Conservation (phyloP, 768 basidiomycete genomes). For the Leccinum ochraceum region DNA sequence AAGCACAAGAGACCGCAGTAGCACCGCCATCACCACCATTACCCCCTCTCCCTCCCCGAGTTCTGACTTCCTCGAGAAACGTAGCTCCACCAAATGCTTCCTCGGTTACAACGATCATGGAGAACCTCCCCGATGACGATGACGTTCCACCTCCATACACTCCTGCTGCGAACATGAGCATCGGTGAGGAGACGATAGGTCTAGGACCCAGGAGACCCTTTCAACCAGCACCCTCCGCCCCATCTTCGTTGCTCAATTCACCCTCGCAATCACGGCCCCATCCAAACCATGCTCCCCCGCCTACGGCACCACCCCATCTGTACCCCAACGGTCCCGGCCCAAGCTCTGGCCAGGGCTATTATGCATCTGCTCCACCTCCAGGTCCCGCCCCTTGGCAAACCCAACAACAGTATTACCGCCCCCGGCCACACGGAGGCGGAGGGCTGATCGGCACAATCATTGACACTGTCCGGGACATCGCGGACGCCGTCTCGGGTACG, state of each 20-base stretch:
- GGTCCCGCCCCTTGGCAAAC: slow-evolving; percentile 24
- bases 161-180: slow-evolving; percentile 52
- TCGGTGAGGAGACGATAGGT: slow-evolving; percentile 65
- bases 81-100: neutral
- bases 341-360: slow-evolving; percentile 5
- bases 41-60: slow-evolving; percentile 8
- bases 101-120: neutral
- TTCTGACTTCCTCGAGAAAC: neutral
- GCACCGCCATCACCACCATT: slow-evolving; percentile 3
- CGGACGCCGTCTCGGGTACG: slow-evolving; percentile 29
- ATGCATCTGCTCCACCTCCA: slow-evolving; percentile 8
- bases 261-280: neutral
- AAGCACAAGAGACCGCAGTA: no score
- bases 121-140: slow-evolving; percentile 38
- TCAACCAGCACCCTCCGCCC: slow-evolving; percentile 40
- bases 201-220: slow-evolving; percentile 65
- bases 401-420: slow-evolving; percentile 17
- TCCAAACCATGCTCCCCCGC: neutral
- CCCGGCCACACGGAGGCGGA: slow-evolving; percentile 19
- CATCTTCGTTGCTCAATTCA: slow-evolving; percentile 1
- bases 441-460: slow-evolving; percentile 30
- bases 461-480: slow-evolving; percentile 30
- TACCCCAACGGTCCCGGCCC: neutral
- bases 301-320: slow-evolving; percentile 2
- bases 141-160: slow-evolving; percentile 75